These are phyloP conservation scores for Lactifluus piperatus DNA, from an alignment of 768 basidiomycete genomes.

Conservation along the genomic window DNA sequence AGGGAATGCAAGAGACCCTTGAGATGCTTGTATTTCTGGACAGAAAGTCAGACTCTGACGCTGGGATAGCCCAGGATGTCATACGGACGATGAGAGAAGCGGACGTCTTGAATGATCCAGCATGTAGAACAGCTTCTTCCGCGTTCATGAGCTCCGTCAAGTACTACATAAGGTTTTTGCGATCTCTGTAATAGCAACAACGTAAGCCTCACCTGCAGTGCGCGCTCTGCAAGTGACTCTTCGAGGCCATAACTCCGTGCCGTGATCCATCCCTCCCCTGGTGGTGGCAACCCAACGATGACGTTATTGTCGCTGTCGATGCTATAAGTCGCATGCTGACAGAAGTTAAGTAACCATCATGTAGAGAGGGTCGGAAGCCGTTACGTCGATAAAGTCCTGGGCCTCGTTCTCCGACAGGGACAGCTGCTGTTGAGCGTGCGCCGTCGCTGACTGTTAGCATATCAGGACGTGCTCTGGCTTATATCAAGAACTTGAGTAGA, in stretches of 20 bases:
- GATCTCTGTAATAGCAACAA: not conserved
- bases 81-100: constrained; percentile 1
- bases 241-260: constrained; percentile 14
- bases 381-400: constrained; percentile 20
- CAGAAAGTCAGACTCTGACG: not conserved
- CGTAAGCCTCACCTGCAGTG: constrained; percentile 5
- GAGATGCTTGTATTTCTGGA: constrained; percentile 17
- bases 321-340: constrained; percentile 17
- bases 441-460: constrained; percentile 12
- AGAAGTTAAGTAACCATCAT: not conserved
- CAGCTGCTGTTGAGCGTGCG: constrained; percentile 16
- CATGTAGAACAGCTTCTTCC: constrained; percentile 9
- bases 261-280: constrained; percentile 15
- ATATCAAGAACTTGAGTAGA: not conserved
- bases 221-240: constrained; percentile 16
- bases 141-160: constrained; percentile 14
- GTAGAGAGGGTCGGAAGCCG: not conserved
- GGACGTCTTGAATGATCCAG: not conserved
- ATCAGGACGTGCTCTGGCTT: not conserved
- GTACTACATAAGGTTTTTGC: not conserved
- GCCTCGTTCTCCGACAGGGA: constrained; percentile 14
- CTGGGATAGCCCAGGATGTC: not conserved
- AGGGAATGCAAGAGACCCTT: constrained; percentile 14
- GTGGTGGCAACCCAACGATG: constrained; percentile 14
- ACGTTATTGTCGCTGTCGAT: constrained; percentile 17